phyloP scores from a whole-genome alignment of 805 yeast species.

The Scheffersomyces spartinae region DNA sequence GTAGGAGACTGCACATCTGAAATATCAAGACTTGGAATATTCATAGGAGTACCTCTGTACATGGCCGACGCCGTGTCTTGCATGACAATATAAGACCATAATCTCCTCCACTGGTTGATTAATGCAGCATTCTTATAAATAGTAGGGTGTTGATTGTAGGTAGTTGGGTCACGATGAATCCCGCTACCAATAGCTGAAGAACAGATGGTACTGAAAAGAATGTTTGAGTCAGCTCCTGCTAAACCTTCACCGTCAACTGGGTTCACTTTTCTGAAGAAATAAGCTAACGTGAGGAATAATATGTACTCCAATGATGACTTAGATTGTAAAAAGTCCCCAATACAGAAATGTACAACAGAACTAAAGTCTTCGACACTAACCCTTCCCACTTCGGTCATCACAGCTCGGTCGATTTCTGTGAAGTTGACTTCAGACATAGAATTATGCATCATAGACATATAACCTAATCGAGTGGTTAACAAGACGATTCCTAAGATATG shows the following conservation, averaged over 20 bases:
- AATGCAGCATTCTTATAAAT: conserved; percentile 16
- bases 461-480: conserved; percentile 21
- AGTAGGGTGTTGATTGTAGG: conserved; percentile 15
- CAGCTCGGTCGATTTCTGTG: conserved; percentile 13
- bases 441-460: conserved; percentile 27
- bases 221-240: conserved; percentile 27
- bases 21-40: conserved; percentile 13
- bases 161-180: conserved; percentile 27
- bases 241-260: conserved; percentile 32
- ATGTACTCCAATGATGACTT: conserved; percentile 24
- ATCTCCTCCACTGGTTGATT: conserved; percentile 20
- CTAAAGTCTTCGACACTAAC: conserved; percentile 16
- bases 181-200: conserved; percentile 31
- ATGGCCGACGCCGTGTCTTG: conserved; percentile 23
- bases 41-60: conserved; percentile 19
- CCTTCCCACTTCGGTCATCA: conserved; percentile 19
- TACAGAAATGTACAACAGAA: conserved; percentile 21
- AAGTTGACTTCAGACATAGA: conserved; percentile 16
- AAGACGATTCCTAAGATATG: conserved; percentile 17
- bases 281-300: conserved; percentile 19
- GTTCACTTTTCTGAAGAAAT: conserved; percentile 22
- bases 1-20: conserved; percentile 23
- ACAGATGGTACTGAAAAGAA: conserved; percentile 23
- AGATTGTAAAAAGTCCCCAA: conserved; percentile 17
- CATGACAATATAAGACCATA: conserved; percentile 21